These are phyloP conservation scores for Talaromyces adpressus DNA, from an alignment of 495 filamentous ascomycete genomes.

Conservation along the genomic window DNA sequence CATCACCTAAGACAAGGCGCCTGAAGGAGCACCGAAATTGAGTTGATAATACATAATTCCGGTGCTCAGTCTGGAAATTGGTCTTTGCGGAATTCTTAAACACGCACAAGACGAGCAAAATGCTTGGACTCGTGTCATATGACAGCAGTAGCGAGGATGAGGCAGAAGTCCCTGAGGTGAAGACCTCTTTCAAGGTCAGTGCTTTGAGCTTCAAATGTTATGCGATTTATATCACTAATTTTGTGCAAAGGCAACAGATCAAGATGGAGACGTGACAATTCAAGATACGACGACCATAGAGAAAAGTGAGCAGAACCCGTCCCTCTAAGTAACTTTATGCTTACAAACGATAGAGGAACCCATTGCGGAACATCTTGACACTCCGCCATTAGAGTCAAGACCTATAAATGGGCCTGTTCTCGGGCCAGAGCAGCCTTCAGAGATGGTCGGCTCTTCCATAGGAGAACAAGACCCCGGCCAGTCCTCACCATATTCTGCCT, in stretches of 20 bases:
- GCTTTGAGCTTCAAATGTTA: background rate
- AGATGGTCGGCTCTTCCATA: background rate
- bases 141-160: constrained; percentile 76
- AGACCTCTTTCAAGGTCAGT: background rate
- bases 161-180: constrained; percentile 18
- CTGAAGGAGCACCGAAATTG: background rate
- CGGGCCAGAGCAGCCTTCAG: constrained; percentile 32
- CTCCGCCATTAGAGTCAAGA: background rate
- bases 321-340: background rate
- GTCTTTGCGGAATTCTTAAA: too few relatives aligned
- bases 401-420: constrained; percentile 32
- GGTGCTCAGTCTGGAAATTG: background rate
- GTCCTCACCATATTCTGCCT: constrained; percentile 62
- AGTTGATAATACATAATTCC: background rate
- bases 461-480: constrained; percentile 25
- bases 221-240: background rate
- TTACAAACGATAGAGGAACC: background rate
- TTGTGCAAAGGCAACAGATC: constrained; percentile 10
- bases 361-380: background rate
- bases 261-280: background rate
- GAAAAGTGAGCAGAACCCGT: background rate
- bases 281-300: background rate
- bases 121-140: constrained; percentile 65
- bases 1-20: background rate
- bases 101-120: constrained; percentile 18